Base-by-base conservation (phyloP, 148 eudicot genomes). In the Simmondsia chinensis region DNA sequence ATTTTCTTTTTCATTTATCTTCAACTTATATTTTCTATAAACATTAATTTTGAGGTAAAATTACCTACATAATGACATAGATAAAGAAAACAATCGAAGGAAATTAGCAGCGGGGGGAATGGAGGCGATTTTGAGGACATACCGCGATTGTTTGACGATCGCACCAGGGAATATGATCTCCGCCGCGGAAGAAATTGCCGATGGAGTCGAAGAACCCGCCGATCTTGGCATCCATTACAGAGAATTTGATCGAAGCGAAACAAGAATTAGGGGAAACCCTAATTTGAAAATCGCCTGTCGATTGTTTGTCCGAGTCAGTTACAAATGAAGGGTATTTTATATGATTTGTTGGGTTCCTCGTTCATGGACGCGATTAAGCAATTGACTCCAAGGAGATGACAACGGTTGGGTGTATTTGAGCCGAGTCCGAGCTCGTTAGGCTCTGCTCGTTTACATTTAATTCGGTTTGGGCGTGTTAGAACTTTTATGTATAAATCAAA, bases 151-250 rank as follows among this genome's bases (percentile, higher is more conserved):
- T 71, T 18, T 79, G 73, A 23, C 66, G 63, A 33, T 73, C 77
- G 45, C 82, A 79, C 93, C 87, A 82, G 20, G 93, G 94, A 55
- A 87, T 71, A 21, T 82, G 77, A 48, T 82, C 96, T 24, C 94
- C 87, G 9, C 76, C 77, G 24, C 72, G 43, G 61, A 82, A 87
- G 59, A 87, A 82, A 37, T 54, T 57, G 17, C 68, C 48, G n/a
- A 87, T 69, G 1, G 94, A 79, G 10, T 87, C 87, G 39, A 82
- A 69, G 46, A 87, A 66, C 4, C 54, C 49, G 33, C 55, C 48
- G 35, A 84, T 46, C 64, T 50, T 59, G 1, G 52, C 73, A 5
- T 73, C 78, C 76, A 65, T 63, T 31, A 14, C 35, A 4, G 29
- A 4, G n/a, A n/a, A n/a, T n/a, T n/a, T n/a, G n/a, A n/a, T n/a